A percentile compares a stretch with the other conserved stretches of the same genome.
Conservation (phyloP, 2,329 filamentous ascomycete genomes). For the Leptodontidium sp. region DNA sequence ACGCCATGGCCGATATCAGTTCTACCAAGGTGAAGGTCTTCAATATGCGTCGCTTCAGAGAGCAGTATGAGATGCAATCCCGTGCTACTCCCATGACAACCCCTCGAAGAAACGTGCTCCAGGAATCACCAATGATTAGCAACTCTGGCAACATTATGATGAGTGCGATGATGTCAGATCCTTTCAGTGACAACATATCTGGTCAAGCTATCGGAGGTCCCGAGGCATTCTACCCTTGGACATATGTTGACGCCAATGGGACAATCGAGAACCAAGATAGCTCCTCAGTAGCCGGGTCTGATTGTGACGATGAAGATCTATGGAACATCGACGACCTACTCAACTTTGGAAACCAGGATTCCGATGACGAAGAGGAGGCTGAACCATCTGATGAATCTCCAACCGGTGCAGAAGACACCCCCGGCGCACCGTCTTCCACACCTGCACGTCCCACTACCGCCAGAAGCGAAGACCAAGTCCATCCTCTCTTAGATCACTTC, state of each 20-base stretch:
- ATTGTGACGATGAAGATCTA: constrained; percentile 70
- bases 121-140: constrained; percentile 63
- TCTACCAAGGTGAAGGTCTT: constrained; percentile 20
- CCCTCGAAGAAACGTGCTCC: constrained; percentile 19
- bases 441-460: constrained; percentile 59
- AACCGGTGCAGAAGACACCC: constrained; percentile 9
- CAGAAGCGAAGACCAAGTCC: constrained; percentile 55
- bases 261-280: constrained; percentile 59
- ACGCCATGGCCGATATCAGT: constrained; percentile 51
- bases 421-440: constrained; percentile 55
- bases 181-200: constrained; percentile 35
- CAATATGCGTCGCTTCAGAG: constrained; percentile 21
- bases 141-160: constrained; percentile 82
- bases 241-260: constrained; percentile 62
- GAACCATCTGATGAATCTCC: constrained; percentile 16
- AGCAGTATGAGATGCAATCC: constrained; percentile 34
- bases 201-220: constrained; percentile 75
- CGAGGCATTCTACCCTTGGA: constrained; percentile 78
- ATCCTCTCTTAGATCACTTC: constrained; percentile 70
- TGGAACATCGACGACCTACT: constrained; percentile 77
- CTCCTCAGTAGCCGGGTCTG: constrained; percentile 56
- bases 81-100: constrained; percentile 11
- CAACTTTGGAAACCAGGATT: constrained; percentile 66
- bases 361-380: constrained; percentile 66
- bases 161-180: constrained; percentile 58